Conservation (phyloP, 177 flowering plant species). For the Tripterygium wilfordii region DNA sequence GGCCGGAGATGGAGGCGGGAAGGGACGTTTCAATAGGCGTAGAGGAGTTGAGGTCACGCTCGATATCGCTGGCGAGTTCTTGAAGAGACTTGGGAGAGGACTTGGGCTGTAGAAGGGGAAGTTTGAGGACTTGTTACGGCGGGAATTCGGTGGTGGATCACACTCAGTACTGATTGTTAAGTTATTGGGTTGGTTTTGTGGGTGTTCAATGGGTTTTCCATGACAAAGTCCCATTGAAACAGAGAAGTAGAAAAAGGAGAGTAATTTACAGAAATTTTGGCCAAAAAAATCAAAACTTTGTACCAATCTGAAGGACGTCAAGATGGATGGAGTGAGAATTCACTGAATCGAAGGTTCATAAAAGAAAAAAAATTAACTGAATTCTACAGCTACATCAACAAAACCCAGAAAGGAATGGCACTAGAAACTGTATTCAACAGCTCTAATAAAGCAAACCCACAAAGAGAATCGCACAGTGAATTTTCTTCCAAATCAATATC, state of each 20-base stretch:
- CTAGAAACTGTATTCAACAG: neutral
- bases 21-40: constrained; percentile 75
- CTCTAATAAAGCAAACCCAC: too few species aligned
- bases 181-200: constrained; percentile 22
- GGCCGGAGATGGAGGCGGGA: constrained; percentile 95
- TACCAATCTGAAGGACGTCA: neutral
- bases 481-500: constrained; percentile 7
- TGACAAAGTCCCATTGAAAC: constrained; percentile 87
- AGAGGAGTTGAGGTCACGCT: constrained; percentile 67
- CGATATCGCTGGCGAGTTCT: constrained; percentile 73
- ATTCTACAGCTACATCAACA: constrained; percentile 9
- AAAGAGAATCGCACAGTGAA: too few species aligned
- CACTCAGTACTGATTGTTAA: constrained; percentile 16
- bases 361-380: neutral
- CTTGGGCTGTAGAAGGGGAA: constrained; percentile 89
- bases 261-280: neutral
- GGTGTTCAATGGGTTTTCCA: constrained; percentile 55
- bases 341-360: neutral
- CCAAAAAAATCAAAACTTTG: neutral
- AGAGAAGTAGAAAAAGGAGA: constrained; percentile 1
- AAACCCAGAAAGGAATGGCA: constrained; percentile 12
- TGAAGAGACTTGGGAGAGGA: constrained; percentile 64
- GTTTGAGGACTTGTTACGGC: constrained; percentile 37
- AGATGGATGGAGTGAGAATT: constrained; percentile 1
- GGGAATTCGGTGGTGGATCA: constrained; percentile 22